A percentile compares a stretch with the other conserved stretches of the same genome.
phyloP scores from a whole-genome alignment of 176 grass and related monocot species.

The Alopecurus myosuroides region DNA sequence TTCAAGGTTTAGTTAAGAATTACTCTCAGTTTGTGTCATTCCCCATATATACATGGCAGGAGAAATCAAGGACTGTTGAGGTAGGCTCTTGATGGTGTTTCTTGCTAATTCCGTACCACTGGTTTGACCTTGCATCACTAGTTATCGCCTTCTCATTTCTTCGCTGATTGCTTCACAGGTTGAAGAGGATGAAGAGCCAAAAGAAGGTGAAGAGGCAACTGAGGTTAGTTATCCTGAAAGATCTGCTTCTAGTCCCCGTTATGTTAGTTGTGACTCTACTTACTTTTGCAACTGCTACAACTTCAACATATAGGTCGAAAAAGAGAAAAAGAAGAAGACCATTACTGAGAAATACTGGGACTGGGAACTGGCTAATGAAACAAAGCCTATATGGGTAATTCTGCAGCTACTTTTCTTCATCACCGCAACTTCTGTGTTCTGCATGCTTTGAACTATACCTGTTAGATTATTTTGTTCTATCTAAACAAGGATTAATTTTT shows the following conservation, averaged over 20 bases:
- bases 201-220: conserved; percentile 68
- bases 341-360: conserved; percentile 94
- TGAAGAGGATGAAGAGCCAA: conserved; percentile 66
- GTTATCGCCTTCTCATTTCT: background rate
- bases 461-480: background rate
- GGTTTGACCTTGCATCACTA: background rate
- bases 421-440: background rate
- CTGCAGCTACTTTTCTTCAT: background rate
- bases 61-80: conserved; percentile 91
- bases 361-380: conserved; percentile 91
- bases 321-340: conserved; percentile 80
- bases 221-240: conserved; percentile 41
- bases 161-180: conserved; percentile 32
- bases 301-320: conserved; percentile 56
- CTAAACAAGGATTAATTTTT: background rate
- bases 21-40: conserved; percentile 93
- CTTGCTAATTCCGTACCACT: background rate
- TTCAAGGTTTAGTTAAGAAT: conserved; percentile 89
- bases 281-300: background rate
- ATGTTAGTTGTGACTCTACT: background rate
- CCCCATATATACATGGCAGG: conserved; percentile 88
- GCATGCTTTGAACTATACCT: background rate
- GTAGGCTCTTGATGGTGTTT: conserved; percentile 21
- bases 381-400: conserved; percentile 87
- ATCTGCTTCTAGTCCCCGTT: conserved; percentile 5